Evolutionary conservation across 495 filamentous ascomycete genomes (phyloP).

Genomic region (Chaetomidium leptoderma): DNA sequence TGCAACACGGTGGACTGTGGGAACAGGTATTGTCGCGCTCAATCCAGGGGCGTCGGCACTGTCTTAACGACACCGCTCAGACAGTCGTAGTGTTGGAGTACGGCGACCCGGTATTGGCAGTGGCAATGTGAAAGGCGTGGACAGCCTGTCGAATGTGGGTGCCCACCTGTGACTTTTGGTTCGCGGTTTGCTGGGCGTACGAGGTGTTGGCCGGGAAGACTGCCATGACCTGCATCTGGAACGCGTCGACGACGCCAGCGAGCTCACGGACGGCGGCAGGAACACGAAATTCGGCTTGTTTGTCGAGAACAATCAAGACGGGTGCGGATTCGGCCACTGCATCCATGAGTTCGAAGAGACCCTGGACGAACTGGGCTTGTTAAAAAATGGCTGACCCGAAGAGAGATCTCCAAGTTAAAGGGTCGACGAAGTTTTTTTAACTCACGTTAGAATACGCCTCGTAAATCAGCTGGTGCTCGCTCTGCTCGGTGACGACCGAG

Average conservation of each 20-base stretch:
- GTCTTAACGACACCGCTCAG: background rate
- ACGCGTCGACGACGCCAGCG: conserved; percentile 17
- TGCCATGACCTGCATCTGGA: conserved; percentile 23
- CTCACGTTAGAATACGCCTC: conserved; percentile 24
- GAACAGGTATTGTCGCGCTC: too few species aligned
- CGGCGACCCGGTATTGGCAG: conserved; percentile 22
- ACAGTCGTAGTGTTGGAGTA: conserved; percentile 23
- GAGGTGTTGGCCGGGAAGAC: conserved; percentile 19
- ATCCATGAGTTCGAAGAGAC: conserved; percentile 24
- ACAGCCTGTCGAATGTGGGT: conserved; percentile 23
- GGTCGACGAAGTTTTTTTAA: background rate
- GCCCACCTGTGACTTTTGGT: conserved; percentile 25
- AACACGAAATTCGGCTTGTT: conserved; percentile 25
- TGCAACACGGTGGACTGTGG: too few species aligned
- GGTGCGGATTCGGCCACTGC: conserved; percentile 17
- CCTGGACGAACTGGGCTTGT: conserved; percentile 20
- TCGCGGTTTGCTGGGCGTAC: conserved; percentile 21
- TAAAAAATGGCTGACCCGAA: background rate
- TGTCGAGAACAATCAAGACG: conserved; percentile 20
- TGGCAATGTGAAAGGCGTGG: conserved; percentile 23
- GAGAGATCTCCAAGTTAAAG: background rate
- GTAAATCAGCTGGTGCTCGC: conserved; percentile 22
- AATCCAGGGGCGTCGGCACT: too few species aligned
- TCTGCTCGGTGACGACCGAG: conserved; percentile 13
- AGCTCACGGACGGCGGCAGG: conserved; percentile 20